Conservation (phyloP, 352 stramenopile species). For the Stramenopiles sp. region DNA sequence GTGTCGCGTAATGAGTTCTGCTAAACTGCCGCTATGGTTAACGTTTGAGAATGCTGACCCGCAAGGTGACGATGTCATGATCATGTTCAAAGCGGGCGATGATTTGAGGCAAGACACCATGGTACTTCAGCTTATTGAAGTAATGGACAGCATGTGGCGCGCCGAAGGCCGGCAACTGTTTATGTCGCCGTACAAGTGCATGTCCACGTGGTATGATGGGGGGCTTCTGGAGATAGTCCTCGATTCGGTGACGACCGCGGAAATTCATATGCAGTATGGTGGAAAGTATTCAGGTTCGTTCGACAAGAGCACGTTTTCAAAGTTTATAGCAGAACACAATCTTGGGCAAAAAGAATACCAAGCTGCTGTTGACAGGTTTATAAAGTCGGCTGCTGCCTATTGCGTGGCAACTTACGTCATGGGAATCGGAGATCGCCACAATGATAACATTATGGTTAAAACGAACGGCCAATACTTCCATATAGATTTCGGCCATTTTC, state of each 20-base stretch:
- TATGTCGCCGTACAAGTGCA: constrained; percentile 71
- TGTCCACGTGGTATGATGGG: constrained; percentile 21
- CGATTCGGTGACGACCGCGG: constrained; percentile 78
- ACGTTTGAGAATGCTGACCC: constrained; percentile 55
- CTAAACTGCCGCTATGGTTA: constrained; percentile 64
- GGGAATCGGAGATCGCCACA: constrained; percentile 36
- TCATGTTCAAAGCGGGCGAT: constrained; percentile 96
- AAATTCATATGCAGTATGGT: too few species aligned
- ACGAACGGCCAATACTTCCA: constrained; percentile 26
- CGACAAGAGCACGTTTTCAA: too few species aligned
- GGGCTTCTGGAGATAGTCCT: constrained; percentile 44
- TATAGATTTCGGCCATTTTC: constrained; percentile 32
- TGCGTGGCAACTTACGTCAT: constrained; percentile 37
- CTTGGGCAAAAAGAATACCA: too few species aligned
- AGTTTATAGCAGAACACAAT: too few species aligned
- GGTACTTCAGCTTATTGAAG: constrained; percentile 98
- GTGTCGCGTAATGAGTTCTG: constrained; percentile 62
- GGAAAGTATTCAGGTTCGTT: too few species aligned
- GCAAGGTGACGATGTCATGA: constrained; percentile 15
- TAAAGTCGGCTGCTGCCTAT: constrained; percentile 23
- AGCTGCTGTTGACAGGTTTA: too few species aligned
- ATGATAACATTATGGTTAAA: constrained; percentile 38
- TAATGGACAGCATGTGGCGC: constrained; percentile 97
- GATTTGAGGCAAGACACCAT: constrained; percentile 98
- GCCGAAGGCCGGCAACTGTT: constrained; percentile 92